Base-by-base conservation (phyloP, 139 green algal genomes). In the Picocystis salinarum region DNA sequence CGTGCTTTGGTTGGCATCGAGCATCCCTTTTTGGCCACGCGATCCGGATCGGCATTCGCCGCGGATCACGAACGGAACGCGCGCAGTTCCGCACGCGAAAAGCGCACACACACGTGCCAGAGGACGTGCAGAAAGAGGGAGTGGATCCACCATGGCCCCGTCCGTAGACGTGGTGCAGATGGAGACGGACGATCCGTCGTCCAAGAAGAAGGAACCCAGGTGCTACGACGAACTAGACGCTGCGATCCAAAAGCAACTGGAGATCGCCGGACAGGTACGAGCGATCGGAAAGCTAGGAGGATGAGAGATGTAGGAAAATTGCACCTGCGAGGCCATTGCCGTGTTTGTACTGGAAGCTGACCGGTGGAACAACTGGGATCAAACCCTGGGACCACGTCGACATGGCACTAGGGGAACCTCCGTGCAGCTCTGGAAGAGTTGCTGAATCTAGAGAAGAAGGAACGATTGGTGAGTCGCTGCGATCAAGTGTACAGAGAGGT, bases 371-470 rank as follows among this genome's bases (percentile, higher is more conserved):
- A 10, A 33, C 37, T 12, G 10, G 37, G 19, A 20, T 10, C 10
- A 10, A 20, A 10, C 26, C 10, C 12, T 20, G 36, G 7, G 7
- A 7, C 36, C 36, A 7, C 36, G 10, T 7, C 12, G 17, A 26
- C 36, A 28, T 24, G 24, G 29, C 23, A 18, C n/a, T 4, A 39
- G 45, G 45, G 42, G 28, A 33, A 11, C 6, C 46, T 49, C 19
- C 19, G 13, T 3, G 10, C 31, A 9, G 67, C 74, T 0, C 39
- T 92, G 0, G 78, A 94, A 23, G 64, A 41, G 0, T 56, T 93
- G 48, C 61, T 94, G 13, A 66, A 56, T 13, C 39, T 92, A 10
- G 83, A 94, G 64, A 92, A 93, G 60, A 52, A 55, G 45, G 62
- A 70, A 19, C 69, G 83, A 0, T 40, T 91, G 26, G 74, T 70